Evolutionary conservation across 164 flowering plant genomes (phyloP).

Genomic region (Magnolia sinica): DNA sequence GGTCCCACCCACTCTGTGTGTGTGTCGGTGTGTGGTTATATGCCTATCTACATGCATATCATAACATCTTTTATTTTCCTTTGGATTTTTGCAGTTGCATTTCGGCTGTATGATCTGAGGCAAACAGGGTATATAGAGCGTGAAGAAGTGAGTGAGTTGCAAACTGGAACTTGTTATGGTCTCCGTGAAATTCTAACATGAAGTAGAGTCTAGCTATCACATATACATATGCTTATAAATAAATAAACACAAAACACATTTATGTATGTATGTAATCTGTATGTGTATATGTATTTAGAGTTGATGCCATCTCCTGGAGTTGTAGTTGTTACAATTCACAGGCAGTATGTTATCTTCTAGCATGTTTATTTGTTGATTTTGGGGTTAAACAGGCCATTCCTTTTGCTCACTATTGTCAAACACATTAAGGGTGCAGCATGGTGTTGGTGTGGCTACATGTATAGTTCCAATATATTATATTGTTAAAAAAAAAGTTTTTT

Average conservation of each 20-base stretch:
- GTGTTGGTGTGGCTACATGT: not conserved
- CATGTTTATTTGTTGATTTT: too few relatives aligned
- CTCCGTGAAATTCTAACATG: not conserved
- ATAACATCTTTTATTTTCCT: not conserved
- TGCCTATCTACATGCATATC: not conserved
- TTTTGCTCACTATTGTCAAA: not conserved
- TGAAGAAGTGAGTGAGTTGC: constrained; percentile 62
- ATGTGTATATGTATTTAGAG: not conserved
- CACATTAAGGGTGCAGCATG: not conserved
- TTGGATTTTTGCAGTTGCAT: constrained; percentile 63
- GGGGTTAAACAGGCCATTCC: not conserved
- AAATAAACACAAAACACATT: too few relatives aligned
- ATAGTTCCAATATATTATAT: not conserved
- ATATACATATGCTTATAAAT: too few relatives aligned
- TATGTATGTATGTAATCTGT: too few relatives aligned
- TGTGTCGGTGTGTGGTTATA: not conserved
- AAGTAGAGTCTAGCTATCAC: not conserved
- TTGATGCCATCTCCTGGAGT: not conserved
- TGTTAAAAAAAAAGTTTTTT: too few relatives aligned
- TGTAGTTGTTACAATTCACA: not conserved
- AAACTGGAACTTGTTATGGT: not conserved
- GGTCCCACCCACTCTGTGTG: constrained; percentile 6
- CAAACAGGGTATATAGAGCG: constrained; percentile 84
- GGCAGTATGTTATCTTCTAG: too few relatives aligned
- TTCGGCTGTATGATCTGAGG: constrained; percentile 75